Evolutionary conservation across 2,329 filamentous ascomycete genomes (phyloP).

Genomic region (Teratosphaeria zuluensis): DNA sequence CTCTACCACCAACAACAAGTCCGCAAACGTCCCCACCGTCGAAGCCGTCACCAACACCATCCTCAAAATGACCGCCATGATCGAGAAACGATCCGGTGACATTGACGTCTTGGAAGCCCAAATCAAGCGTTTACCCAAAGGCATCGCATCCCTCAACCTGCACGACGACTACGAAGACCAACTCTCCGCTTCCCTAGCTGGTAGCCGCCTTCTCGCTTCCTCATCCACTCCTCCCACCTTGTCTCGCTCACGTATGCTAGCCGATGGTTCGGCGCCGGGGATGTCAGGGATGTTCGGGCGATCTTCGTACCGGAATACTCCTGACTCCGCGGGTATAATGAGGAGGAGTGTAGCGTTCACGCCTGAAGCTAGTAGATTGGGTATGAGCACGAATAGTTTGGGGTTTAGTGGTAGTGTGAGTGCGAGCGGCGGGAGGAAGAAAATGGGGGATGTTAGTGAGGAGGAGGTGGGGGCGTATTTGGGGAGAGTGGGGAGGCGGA

Average conservation of each 20-base stretch:
- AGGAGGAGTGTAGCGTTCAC: slow-evolving; percentile 19
- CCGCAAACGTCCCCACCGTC: slow-evolving; percentile 62
- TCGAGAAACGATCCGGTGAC: slow-evolving; percentile 81
- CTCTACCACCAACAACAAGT: slow-evolving; percentile 12
- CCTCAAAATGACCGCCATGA: slow-evolving; percentile 82
- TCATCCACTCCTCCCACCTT: slow-evolving; percentile 28
- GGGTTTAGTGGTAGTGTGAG: slow-evolving; percentile 12
- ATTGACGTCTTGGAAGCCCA: slow-evolving; percentile 84
- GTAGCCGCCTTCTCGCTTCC: slow-evolving; percentile 17
- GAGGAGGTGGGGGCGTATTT: slow-evolving; percentile 31
- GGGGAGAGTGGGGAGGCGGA: slow-evolving; percentile 25
- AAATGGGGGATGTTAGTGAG: slow-evolving; percentile 32
- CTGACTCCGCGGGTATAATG: slow-evolving; percentile 21
- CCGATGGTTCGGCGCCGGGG: slow-evolving; percentile 25
- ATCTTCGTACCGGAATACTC: slow-evolving; percentile 15
- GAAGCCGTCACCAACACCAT: slow-evolving; percentile 90
- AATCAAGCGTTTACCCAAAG: slow-evolving; percentile 55
- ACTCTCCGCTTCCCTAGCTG: slow-evolving; percentile 19
- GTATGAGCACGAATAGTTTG: slow-evolving; percentile 10
- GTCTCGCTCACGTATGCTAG: slow-evolving; percentile 14
- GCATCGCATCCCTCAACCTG: slow-evolving; percentile 21
- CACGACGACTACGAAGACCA: slow-evolving; percentile 25
- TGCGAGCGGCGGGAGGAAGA: slow-evolving; percentile 22
- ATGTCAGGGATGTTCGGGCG: slow-evolving; percentile 26
- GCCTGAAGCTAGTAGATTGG: slow-evolving; percentile 15